phyloP scores from a whole-genome alignment of 495 filamentous ascomycete species.

The Penicillium crystallinum region DNA sequence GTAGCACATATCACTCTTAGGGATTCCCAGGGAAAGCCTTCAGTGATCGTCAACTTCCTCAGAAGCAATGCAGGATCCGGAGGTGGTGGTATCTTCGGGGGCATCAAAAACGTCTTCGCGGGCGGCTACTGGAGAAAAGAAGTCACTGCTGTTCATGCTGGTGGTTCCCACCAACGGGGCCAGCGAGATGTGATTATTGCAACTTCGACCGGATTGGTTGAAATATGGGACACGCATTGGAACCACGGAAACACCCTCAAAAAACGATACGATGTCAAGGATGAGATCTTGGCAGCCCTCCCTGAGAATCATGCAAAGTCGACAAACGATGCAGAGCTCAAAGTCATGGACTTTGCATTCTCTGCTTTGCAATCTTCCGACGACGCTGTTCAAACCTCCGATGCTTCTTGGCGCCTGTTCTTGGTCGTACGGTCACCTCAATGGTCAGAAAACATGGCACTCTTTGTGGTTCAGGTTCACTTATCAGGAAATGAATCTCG shows the following conservation, averaged over 20 bases:
- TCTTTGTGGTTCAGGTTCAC: conserved; percentile 28
- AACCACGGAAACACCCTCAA: conserved; percentile 61
- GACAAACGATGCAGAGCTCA: conserved; percentile 30
- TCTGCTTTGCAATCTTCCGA: conserved; percentile 15
- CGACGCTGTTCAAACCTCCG: conserved; percentile 9
- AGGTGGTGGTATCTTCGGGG: conserved; percentile 64
- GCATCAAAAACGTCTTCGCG: conserved; percentile 65
- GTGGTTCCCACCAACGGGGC: conserved; percentile 62
- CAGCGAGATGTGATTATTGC: conserved; percentile 79
- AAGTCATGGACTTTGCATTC: conserved; percentile 36
- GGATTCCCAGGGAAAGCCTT: conserved; percentile 79
- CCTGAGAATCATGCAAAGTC: conserved; percentile 14
- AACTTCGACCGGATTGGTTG: conserved; percentile 66
- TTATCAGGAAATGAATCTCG: conserved; percentile 23
- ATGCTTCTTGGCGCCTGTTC: conserved; percentile 31
- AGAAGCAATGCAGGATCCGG: conserved; percentile 47
- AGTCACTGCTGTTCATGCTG: conserved; percentile 69
- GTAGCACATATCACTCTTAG: conserved; percentile 78
- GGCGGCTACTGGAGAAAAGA: conserved; percentile 63
- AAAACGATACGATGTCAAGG: conserved; percentile 45
- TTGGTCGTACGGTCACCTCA: conserved; percentile 24
- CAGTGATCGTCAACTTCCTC: conserved; percentile 69
- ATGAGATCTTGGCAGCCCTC: conserved; percentile 29
- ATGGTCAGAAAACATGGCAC: conserved; percentile 12
- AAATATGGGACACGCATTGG: conserved; percentile 83